These are phyloP conservation scores for Rhododendron williamsianum DNA, from an alignment of 148 eudicot genomes.

Conservation along the genomic window DNA sequence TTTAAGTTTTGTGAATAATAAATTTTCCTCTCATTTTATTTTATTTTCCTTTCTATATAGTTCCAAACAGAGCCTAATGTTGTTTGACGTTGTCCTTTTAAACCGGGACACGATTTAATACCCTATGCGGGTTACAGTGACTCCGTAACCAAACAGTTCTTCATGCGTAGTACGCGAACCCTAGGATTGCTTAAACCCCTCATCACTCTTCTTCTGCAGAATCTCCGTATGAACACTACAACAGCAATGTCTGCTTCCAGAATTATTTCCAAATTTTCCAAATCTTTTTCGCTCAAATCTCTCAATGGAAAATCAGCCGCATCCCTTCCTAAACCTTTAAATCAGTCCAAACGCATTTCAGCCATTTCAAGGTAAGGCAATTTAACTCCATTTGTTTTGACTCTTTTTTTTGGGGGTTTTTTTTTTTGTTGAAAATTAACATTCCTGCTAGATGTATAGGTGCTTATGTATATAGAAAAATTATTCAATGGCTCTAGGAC, in stretches of 20 bases:
- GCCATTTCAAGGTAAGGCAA: constrained; percentile 25
- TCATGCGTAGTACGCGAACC: neutral
- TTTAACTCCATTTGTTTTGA: neutral
- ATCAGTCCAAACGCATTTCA: constrained; percentile 12
- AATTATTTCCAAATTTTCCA: constrained; percentile 29
- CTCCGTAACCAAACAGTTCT: neutral
- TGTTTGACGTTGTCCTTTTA: too few relatives aligned
- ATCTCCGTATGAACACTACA: neutral
- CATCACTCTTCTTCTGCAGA: neutral
- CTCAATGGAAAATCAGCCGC: constrained; percentile 18
- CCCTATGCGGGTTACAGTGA: too few relatives aligned
- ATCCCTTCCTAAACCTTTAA: constrained; percentile 19
- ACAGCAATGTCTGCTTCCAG: constrained; percentile 17
- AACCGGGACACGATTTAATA: too few relatives aligned
- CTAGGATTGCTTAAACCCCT: constrained; percentile 3
- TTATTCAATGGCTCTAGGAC: too few relatives aligned
- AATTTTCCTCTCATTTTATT: too few relatives aligned
- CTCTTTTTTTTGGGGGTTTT: too few relatives aligned
- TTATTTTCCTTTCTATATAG: too few relatives aligned
- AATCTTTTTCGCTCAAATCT: constrained; percentile 3
- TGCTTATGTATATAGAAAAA: too few relatives aligned
- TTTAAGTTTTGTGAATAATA: too few relatives aligned
- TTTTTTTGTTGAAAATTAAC: too few relatives aligned
- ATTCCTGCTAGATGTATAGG: neutral
- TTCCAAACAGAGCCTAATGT: too few relatives aligned